Evolutionary conservation across 306 rosid species (phyloP), one percentile per base, ranked within the genome.

Genomic region (Rubus parviflorus): DNA sequence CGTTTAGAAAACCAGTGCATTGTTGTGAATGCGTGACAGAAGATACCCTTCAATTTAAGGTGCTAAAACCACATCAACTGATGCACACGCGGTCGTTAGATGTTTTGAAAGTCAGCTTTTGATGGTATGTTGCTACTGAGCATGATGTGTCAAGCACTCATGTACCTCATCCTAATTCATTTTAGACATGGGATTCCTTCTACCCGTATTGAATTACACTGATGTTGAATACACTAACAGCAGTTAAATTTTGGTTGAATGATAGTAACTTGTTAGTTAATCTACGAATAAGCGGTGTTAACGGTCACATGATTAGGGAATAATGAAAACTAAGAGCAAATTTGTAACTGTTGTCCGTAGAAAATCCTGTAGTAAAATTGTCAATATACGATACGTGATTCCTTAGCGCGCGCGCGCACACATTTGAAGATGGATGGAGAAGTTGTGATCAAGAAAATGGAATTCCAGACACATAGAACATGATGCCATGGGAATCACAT

Each of bases 401-500:
- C 6, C 17, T 58, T n/a, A 67, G 78, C 89, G 85, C 79, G 78
- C 89, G 85, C 79, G 58, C 40, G 70, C 74, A 3, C 7, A 45
- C 3, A 11, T 45, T 23, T 19, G 46, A 35, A 46, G 58, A 60
- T 30, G 35, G 11, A 45, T 66, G 77, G 62, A 74, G 86, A 77
- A 89, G 74, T 83, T 63, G 64, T 54, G 63, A 70, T 30, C 11
- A 13, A 45, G 23, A 20, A 64, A 58, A 48, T 49, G 45, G 52
- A 38, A 17, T 46, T 52, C 12, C 38, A 8, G 53, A 41, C 57
- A 4, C 68, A 73, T 1, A 57, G 91, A 85, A 86, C 87, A 87
- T 78, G 92, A 81, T 86, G 86, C 87, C 83, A 79, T 66, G 7
- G 81, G 83, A 86, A 86, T 82, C 94, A 83, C 88, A 67, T 89